These are phyloP conservation scores for Naematelia aurantialba DNA, from an alignment of 768 basidiomycete genomes.

Conservation along the genomic window DNA sequence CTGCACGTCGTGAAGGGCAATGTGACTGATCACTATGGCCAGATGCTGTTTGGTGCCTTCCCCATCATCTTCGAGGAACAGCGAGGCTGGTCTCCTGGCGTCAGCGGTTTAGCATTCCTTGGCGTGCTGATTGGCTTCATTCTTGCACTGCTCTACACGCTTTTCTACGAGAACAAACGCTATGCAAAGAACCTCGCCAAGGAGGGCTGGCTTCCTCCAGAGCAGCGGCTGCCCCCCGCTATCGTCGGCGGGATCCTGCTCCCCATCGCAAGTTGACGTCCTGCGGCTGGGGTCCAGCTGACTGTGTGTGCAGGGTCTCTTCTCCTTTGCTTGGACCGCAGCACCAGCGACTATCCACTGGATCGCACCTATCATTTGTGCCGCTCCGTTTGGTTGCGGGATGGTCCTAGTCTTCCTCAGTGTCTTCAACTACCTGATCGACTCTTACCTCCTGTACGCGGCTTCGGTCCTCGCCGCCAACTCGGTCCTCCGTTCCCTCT, in stretches of 20 bases:
- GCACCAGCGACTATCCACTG: constrained; percentile 53
- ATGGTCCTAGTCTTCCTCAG: constrained; percentile 54
- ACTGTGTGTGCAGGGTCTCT: constrained; percentile 15
- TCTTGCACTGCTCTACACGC: constrained; percentile 26
- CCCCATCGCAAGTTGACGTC: background rate
- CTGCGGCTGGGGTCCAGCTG: too few relatives aligned
- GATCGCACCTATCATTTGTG: constrained; percentile 58
- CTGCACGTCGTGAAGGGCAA: background rate
- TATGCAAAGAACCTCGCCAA: constrained; percentile 36
- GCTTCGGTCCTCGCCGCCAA: constrained; percentile 68
- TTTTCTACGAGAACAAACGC: constrained; percentile 41
- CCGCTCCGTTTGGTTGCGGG: constrained; percentile 55
- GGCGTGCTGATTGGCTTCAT: constrained; percentile 41
- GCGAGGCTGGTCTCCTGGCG: constrained; percentile 50
- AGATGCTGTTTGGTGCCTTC: constrained; percentile 49
- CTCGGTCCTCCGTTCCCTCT: constrained; percentile 62
- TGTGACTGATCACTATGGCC: background rate
- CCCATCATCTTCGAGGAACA: constrained; percentile 48
- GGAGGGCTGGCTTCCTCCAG: constrained; percentile 48
- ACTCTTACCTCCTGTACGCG: constrained; percentile 61
- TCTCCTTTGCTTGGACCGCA: constrained; percentile 36
- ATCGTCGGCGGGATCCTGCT: constrained; percentile 44
- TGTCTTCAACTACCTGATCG: constrained; percentile 59
- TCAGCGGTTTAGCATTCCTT: constrained; percentile 48
- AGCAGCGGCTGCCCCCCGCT: constrained; percentile 48